Percentiles rank a stretch among this genome's conserved stretches.
Conservation (phyloP, 2,329 filamentous ascomycete genomes). For the Pezicula carpinea region DNA sequence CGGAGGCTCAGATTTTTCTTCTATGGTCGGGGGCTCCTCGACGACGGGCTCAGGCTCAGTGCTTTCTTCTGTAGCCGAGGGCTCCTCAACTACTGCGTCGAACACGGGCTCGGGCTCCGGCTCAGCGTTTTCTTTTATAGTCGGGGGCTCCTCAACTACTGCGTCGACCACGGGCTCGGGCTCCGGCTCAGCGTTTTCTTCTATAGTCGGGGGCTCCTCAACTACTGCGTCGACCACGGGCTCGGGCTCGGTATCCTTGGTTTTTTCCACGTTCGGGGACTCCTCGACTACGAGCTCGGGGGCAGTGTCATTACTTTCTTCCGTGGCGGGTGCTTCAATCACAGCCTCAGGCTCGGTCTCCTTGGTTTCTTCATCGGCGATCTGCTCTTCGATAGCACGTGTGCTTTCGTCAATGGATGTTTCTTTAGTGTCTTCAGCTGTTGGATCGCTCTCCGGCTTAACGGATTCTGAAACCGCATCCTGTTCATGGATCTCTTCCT, state of each 20-base stretch:
- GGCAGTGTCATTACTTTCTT: background rate
- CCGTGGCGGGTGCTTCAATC: background rate
- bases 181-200: background rate
- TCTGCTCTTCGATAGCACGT: too few species aligned
- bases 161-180: background rate
- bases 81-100: too few species aligned
- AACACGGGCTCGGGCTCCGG: background rate
- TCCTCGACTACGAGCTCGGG: conserved; percentile 3
- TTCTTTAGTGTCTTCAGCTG: too few species aligned
- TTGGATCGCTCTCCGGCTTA: conserved; percentile 4
- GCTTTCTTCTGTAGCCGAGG: conserved; percentile 4
- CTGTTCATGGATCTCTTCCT: too few species aligned
- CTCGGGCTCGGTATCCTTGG: background rate
- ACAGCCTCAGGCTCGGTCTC: background rate
- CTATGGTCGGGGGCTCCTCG: background rate
- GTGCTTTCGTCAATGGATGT: too few species aligned
- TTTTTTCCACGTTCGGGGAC: background rate
- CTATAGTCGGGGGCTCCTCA: background rate
- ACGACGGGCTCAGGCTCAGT: conserved; percentile 1
- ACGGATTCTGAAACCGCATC: background rate
- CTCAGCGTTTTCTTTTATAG: background rate
- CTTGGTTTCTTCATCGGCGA: background rate
- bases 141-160: background rate
- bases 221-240: background rate
- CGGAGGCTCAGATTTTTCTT: background rate